Conservation (phyloP, 148 eudicot species). For the Suaeda aralocaspica region DNA sequence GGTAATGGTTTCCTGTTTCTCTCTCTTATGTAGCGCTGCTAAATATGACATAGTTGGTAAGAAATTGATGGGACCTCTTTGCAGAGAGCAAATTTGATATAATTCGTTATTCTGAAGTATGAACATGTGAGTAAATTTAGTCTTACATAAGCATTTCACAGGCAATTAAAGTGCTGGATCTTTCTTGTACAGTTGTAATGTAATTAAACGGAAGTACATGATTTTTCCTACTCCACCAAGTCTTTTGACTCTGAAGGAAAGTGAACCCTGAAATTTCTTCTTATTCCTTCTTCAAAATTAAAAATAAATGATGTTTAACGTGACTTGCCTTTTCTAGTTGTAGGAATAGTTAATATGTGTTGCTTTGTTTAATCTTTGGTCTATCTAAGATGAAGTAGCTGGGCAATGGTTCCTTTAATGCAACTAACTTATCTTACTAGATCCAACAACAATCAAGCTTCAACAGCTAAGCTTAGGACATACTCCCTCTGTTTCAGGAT, state of each 20-base stretch:
- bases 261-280: background rate
- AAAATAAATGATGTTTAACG: background rate
- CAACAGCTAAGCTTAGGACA: background rate
- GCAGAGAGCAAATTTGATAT: background rate
- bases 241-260: background rate
- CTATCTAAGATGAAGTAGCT: no score
- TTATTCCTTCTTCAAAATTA: background rate
- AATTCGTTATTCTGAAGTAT: background rate
- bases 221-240: background rate
- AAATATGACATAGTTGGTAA: background rate
- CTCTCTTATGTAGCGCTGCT: no score
- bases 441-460: no score
- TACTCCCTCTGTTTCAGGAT: no score
- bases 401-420: no score
- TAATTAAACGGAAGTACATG: no score
- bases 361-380: no score
- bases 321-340: constrained; percentile 9
- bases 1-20: constrained; percentile 36
- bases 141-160: background rate
- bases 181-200: background rate
- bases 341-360: background rate
- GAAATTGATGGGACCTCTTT: background rate
- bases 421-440: no score
- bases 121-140: no score
- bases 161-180: background rate